Conservation (phyloP, 148 eudicot species). For the Heliamphora exappendiculata region DNA sequence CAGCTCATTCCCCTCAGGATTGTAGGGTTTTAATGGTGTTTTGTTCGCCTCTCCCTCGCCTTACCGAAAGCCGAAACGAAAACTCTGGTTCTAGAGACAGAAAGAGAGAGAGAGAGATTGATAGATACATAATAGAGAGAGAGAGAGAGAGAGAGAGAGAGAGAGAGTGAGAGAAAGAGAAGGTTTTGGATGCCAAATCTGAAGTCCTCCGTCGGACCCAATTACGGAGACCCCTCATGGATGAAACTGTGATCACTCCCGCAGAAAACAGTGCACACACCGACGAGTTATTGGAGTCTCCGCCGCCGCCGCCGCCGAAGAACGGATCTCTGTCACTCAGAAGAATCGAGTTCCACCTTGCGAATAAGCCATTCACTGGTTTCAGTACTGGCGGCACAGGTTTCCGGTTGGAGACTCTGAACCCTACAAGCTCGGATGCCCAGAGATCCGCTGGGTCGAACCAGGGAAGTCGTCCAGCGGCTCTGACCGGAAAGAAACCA, state of each 20-base stretch:
- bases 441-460: not conserved
- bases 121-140: not conserved
- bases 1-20: not conserved
- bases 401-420: conserved; percentile 54
- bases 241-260: conserved; percentile 2
- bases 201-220: not conserved
- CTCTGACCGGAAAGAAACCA: conserved; percentile 10
- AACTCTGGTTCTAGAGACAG: not conserved
- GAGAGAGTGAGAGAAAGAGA: not conserved
- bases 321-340: conserved; percentile 11
- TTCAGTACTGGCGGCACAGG: conserved; percentile 20
- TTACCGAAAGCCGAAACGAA: not conserved
- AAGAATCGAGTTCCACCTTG: conserved; percentile 47
- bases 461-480: not conserved
- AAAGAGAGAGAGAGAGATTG: not conserved
- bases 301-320: not conserved
- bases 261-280: not conserved
- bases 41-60: not conserved
- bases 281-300: not conserved
- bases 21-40: not conserved
- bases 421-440: conserved; percentile 29
- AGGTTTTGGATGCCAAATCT: not conserved
- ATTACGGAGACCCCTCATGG: conserved; percentile 2
- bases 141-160: not conserved
- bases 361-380: conserved; percentile 32